Evolutionary conservation across 106 monocot genomes (phyloP), one percentile per base, ranked within the genome.

Genomic region (Phalaenopsis aphrodite): DNA sequence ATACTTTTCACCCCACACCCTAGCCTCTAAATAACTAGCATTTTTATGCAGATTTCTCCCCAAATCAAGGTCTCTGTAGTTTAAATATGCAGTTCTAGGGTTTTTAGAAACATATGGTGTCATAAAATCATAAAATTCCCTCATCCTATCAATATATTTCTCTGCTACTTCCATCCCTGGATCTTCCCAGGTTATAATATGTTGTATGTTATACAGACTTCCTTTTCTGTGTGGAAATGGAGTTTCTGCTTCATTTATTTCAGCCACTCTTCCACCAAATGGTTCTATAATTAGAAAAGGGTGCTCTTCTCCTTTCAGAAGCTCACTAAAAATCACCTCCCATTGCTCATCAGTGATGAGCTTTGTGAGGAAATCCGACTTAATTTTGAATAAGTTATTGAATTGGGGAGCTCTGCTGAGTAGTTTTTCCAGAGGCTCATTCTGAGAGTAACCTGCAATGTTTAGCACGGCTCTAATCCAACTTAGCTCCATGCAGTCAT

Each of bases 401-500:
- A 67, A 24, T 8, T 24, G 8, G 8, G 21, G 66, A 6, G 8
- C 9, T 67, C 47, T 66, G 9, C 55, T 46, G 8, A 43, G 56
- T n/a, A 58, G 41, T 52, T 12, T 55, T 45, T 0, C 55, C 56
- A 15, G 8, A 49, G 30, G 71, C 72, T 5, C 2, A 42, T n/a
- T 3, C 42, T 5, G 57, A 66, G 77, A 87, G 69, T 83, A 77
- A 11, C 81, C 21, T 0, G 56, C 56, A 56, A 56, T 56, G 12
- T 56, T 3, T 18, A 56, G 12, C 12, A 77, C 37, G 0, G 84
- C 82, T 18, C 84, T 15, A n/a, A 88, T 76, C 88, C 91, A 88
- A 37, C 80, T 85, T 86, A 88, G 88, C 61, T 90, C 88, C 2
- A 36, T 67, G 82, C 90, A 88, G 23, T 90, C 87, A 0, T 16